Evolutionary conservation across 179 eudicot species (phyloP).

Genomic region (Amaranthus tricolor): DNA sequence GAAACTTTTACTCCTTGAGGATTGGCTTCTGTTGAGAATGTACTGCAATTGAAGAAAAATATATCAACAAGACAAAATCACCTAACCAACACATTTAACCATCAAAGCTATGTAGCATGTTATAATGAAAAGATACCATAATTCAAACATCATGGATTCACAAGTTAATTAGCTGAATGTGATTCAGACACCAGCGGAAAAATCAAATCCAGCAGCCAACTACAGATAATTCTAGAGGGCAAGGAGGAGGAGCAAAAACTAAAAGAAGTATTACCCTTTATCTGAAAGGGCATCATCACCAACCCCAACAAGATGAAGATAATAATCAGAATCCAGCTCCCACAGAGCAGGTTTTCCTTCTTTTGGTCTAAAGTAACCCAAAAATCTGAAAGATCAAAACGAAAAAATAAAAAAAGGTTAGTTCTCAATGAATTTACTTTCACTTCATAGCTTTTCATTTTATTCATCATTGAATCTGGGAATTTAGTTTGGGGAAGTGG

Average conservation of each 20-base stretch:
- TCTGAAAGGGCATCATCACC: constrained; percentile 59
- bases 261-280: constrained; percentile 23
- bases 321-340: constrained; percentile 99
- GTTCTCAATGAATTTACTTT: neutral
- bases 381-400: constrained; percentile 49
- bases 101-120: neutral
- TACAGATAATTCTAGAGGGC: neutral
- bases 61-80: constrained; percentile 2
- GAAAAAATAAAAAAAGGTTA: constrained; percentile 4
- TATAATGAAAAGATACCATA: neutral
- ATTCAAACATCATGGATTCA: neutral
- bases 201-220: neutral
- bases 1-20: constrained; percentile 38
- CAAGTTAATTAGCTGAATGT: neutral
- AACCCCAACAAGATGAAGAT: constrained; percentile 89
- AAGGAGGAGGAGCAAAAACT: constrained; percentile 7
- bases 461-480: too few species aligned
- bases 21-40: constrained; percentile 42
- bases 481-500: too few species aligned
- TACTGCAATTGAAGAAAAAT: constrained; percentile 25
- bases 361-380: constrained; percentile 95
- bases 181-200: neutral
- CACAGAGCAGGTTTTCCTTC: constrained; percentile 98
- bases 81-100: neutral
- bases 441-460: neutral